A percentile compares a stretch with the other conserved stretches of the same genome.
phyloP scores from a whole-genome alignment of 106 monocot species.

The Acorus gramineus region DNA sequence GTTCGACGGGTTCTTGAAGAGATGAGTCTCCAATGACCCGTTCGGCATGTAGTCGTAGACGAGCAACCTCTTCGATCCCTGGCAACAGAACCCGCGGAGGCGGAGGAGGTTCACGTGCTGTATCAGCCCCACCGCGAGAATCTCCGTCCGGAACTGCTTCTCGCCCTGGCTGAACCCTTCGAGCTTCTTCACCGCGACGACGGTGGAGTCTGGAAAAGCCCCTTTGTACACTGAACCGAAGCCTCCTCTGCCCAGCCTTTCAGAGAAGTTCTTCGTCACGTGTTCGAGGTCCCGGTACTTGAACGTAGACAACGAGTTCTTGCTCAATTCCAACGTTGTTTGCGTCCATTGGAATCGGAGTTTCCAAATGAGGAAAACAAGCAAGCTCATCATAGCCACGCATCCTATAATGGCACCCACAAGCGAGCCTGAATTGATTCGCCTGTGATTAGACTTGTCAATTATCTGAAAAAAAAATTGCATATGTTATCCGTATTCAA shows the following conservation, averaged over 20 bases:
- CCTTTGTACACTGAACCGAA: slow-evolving; percentile 38
- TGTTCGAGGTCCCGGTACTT: slow-evolving; percentile 6
- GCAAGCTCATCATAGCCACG: too few species aligned
- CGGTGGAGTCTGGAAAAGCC: slow-evolving; percentile 12
- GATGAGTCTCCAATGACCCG: slow-evolving; percentile 20
- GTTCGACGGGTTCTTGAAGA: not conserved
- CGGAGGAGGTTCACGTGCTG: slow-evolving; percentile 31
- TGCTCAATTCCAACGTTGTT: not conserved
- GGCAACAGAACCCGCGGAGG: slow-evolving; percentile 15
- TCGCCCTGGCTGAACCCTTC: slow-evolving; percentile 23
- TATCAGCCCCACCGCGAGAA: slow-evolving; percentile 20
- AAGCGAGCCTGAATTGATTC: too few species aligned
- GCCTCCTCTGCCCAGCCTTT: slow-evolving; percentile 24
- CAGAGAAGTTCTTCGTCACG: slow-evolving; percentile 34
- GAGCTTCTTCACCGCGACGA: slow-evolving; percentile 28
- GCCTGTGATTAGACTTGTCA: too few species aligned
- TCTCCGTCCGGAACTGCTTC: slow-evolving; percentile 35
- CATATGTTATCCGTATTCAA: too few species aligned
- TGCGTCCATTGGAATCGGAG: slow-evolving; percentile 3
- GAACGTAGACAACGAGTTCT: slow-evolving; percentile 10
- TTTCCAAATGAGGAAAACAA: too few species aligned
- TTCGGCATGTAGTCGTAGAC: slow-evolving; percentile 30
- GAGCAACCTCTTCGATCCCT: slow-evolving; percentile 13
- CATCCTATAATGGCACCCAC: too few species aligned
- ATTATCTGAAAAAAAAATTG: too few species aligned